Conservation (phyloP, 2,329 filamentous ascomycete species). For the Graphium sp. region DNA sequence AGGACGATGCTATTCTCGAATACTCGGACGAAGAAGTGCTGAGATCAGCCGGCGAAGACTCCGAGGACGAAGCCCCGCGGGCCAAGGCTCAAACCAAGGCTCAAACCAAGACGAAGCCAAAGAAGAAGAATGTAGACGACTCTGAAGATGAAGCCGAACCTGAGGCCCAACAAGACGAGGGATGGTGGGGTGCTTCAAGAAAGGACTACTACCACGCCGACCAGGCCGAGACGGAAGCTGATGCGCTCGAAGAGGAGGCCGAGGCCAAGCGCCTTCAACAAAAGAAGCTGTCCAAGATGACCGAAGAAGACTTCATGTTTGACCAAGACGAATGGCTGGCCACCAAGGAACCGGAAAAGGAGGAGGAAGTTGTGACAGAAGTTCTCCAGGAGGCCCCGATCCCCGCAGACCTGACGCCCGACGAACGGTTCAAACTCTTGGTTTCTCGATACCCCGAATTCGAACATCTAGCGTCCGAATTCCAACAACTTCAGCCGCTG, state of each 20-base stretch:
- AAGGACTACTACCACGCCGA: conserved; percentile 92
- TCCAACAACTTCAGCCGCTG: conserved; percentile 52
- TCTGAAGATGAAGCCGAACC: conserved; percentile 30
- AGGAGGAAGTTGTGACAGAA: conserved; percentile 53
- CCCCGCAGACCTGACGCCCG: conserved; percentile 57
- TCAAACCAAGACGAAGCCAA: conserved; percentile 8
- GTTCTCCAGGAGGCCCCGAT: conserved; percentile 74
- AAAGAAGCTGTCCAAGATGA: conserved; percentile 80
- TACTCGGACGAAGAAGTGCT: conserved; percentile 46
- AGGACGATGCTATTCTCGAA: conserved; percentile 46
- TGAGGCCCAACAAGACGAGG: conserved; percentile 40
- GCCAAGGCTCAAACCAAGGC: too few relatives aligned
- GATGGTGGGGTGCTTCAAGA: conserved; percentile 75
- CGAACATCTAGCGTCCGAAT: conserved; percentile 68
- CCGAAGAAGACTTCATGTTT: conserved; percentile 83
- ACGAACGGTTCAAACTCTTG: conserved; percentile 61
- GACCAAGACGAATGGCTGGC: conserved; percentile 76
- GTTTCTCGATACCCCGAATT: conserved; percentile 82
- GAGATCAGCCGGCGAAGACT: conserved; percentile 26
- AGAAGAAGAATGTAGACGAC: conserved; percentile 18
- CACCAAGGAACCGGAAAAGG: conserved; percentile 29
- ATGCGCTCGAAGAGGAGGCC: conserved; percentile 76
- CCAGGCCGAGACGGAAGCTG: conserved; percentile 42
- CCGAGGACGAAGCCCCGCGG: conserved; percentile 19
- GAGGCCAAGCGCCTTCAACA: conserved; percentile 80